Conservation (phyloP, 305 asterid genomes). For the Fraxinus ornus region DNA sequence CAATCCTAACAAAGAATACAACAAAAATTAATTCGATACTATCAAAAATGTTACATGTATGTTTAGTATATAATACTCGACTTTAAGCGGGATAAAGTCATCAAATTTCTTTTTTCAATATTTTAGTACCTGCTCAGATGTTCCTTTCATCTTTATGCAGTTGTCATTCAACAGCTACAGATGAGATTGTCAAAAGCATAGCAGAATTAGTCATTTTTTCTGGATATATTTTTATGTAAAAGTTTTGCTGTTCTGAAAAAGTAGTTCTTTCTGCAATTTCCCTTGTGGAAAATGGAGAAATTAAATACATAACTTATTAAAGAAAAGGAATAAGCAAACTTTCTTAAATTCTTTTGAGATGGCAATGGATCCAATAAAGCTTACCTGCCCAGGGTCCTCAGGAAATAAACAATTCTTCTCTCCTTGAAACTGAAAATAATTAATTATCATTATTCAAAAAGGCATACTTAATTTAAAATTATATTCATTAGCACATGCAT, state of each 20-base stretch:
- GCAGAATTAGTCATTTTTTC: background rate
- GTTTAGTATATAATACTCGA: background rate
- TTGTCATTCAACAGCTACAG: conserved; percentile 50
- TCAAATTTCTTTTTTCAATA: background rate
- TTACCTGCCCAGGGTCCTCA: conserved; percentile 68
- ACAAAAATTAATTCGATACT: background rate
- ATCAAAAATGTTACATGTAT: background rate
- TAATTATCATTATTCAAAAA: conserved; percentile 30
- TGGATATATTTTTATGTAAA: background rate
- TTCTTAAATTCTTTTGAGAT: conserved; percentile 1
- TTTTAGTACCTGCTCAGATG: conserved; percentile 34
- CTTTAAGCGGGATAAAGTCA: background rate
- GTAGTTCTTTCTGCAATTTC: background rate
- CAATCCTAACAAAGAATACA: conserved; percentile 31
- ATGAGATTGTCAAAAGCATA: background rate
- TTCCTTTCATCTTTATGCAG: conserved; percentile 49
- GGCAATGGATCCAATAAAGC: conserved; percentile 27
- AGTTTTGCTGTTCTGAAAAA: conserved; percentile 5
- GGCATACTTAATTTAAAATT: conserved; percentile 16
- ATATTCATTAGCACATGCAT: conserved; percentile 33
- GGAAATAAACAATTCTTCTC: conserved; percentile 59
- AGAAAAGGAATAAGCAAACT: background rate
- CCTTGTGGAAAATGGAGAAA: background rate
- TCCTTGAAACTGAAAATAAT: conserved; percentile 41
- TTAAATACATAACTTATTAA: conserved; percentile 14